phyloP scores from a whole-genome alignment of 805 yeast species.

The Candida ovalis region DNA sequence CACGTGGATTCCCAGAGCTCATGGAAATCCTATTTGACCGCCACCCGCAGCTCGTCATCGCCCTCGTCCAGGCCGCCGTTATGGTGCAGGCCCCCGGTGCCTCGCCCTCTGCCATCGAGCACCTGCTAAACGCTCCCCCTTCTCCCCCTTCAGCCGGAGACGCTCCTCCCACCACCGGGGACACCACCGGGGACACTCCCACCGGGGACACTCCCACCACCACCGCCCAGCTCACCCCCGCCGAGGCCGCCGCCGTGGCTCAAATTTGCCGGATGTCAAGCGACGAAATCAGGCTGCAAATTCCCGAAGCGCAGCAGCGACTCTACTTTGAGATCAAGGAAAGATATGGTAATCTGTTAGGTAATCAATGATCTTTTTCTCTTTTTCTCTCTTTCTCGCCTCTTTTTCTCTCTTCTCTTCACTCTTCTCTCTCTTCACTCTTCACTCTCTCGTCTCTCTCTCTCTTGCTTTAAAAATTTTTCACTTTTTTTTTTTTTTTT shows the following conservation, averaged over 20 bases:
- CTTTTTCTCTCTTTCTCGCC: background rate
- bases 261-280: too few relatives aligned
- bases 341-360: constrained; percentile 12
- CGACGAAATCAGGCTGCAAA: constrained; percentile 17
- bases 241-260: constrained; percentile 59
- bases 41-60: constrained; percentile 80
- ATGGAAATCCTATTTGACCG: constrained; percentile 58
- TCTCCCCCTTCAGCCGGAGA: too few relatives aligned
- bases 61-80: constrained; percentile 70
- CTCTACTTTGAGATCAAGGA: constrained; percentile 23
- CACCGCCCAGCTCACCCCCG: too few relatives aligned
- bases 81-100: constrained; percentile 24
- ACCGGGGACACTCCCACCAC: too few relatives aligned
- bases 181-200: too few relatives aligned
- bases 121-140: too few relatives aligned
- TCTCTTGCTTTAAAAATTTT: background rate
- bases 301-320: constrained; percentile 18
- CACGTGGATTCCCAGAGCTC: constrained; percentile 50
- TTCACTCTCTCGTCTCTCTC: background rate
- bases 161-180: too few relatives aligned
- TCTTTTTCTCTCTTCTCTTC: background rate
- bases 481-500: background rate
- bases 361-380: background rate
- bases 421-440: background rate
- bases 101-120: too few relatives aligned